Evolutionary conservation across 768 basidiomycete species (phyloP), one percentile per base, ranked within the genome.

Genomic region (Agaricus sinodeliciosus): DNA sequence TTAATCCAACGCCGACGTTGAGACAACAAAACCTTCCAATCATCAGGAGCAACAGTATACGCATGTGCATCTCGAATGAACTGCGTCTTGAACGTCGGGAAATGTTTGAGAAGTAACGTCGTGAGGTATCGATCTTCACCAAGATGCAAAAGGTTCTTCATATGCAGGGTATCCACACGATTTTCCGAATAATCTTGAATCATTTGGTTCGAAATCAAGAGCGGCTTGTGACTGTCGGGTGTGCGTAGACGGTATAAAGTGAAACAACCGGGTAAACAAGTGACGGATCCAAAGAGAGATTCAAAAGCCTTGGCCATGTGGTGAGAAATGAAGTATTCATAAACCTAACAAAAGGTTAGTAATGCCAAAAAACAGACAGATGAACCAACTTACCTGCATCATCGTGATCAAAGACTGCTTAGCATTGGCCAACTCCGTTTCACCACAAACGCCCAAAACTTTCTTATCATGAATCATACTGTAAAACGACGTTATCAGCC

Each of bases 1-100:
- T 99, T 99, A 71, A 99, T 99, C 95, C 96, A 99, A 61, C 96
- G 90, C 70, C 95, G 89, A 73, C 95, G 86, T 65, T 99, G 96
- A 7, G 93, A 96, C 18, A 99, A 72, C 48, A 99, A 69, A 22
- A 97, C 85, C 65, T 84, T 85, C 92, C 93, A 96, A 60, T 93
- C 90, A 60, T 95, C 94, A 0, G 95, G 95, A 2, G 95, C 95
- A 13, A 97, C 89, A 0, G 95, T 98, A 65, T 79, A 88, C 0
- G 94, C 96, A 64, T 91, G 87, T 0, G 96, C 94, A 60, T 96
- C 94, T 4, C 92, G 84, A 45, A 94, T 81, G 63, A 98, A 98
- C 63, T 93, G 94, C 3, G 93, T 96, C 78, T 95, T 97, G 79
- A 84, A 87, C 47, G 78, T 73, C 11, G 93, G 85, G 83, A 97